Base-by-base conservation (phyloP, 108 stramenopile genomes). In the Pelagomonas calceolata region DNA sequence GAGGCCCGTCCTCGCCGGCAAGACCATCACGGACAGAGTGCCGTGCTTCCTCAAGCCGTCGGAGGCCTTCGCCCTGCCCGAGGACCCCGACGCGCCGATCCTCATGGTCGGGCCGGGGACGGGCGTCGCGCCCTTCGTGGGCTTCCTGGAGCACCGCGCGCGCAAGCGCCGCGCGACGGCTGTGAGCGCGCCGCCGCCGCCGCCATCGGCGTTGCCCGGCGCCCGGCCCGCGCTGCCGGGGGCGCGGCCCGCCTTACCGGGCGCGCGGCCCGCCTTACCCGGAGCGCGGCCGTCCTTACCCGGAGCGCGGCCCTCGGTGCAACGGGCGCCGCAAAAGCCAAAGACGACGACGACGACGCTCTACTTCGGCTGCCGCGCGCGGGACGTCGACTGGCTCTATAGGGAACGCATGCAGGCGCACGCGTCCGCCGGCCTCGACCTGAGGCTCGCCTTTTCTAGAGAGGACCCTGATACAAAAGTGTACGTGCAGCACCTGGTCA, bases 41-140 rank as follows among this genome's bases (percentile, higher is more conserved):
- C n/a, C n/a, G n/a, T n/a, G n/a, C n/a, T 26, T 45, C 30, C 32
- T 36, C 73, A 5, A 0, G 15, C 21, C 0, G 39, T 51, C 68
- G 26, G 0, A 33, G 60, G 32, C 33, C 7, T 98, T 99, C 80
- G 82, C 78, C 26, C 74, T 94, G 30, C 96, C 98, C 21, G 63
- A 72, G 0, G 70, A 83, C 10, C 74, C 89, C 12, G 68, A 76
- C 14, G 85, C 79, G 31, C 95, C 96, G 4, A 71, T 98, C 32
- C 79, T 99, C 51, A 81, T 99, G 71, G 87, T 99, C 46, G 98
- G 98, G 30, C 98, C 98, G 4, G 98, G 98, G 30, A 98, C 98
- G 7, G 98, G 98, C 17, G 87, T 99, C 34, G 96, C 98, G 32
- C 96, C 98, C 29, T 97, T 99, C 77, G 82, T 95, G 70, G 93